Base-by-base conservation (phyloP, 768 basidiomycete species). In the Rhizopogon roseolus region DNA sequence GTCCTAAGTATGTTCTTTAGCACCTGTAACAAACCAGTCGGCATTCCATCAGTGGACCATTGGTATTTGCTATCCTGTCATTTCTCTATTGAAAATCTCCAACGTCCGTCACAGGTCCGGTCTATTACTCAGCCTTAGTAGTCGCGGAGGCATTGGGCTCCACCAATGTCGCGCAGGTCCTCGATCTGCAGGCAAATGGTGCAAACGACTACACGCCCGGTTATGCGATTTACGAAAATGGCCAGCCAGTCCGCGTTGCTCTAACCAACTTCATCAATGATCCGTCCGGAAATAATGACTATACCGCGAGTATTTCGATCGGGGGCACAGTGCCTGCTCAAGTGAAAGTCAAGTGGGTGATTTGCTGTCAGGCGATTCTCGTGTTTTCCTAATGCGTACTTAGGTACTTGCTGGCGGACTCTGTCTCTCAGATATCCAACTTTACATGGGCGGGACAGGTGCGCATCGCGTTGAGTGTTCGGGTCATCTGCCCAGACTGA, bases 361-460 rank as follows among this genome's bases (percentile, higher is more conserved):
- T 4, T 7, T n/a, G 6, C 28, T 16, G n/a, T n/a, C 16, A 25
- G 17, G 6, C 14, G 8, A 22, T 19, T 41, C 34, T n/a, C 10
- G 37, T 45, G 57, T 0, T 13, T 16, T 13, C 40, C 9, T 51
- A 28, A 10, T 11, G 3, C 22, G 25, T 22, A 10, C 17, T 39
- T 43, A 82, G 84, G 61, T 88, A 85, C 60, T 73, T 88, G 27
- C 54, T 61, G 0, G 85, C 88, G 0, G 62, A 72, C 0, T 78
- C 79, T 1, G 82, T 88, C 3, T 71, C 80, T 1, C 78, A 81
- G 54, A 84, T 81, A 62, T 74, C 71, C 50, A 83, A 88, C 61
- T 81, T 90, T 54, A 85, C 81, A 0, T 92, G 90, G 88, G 90
- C 86, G 3, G 82, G 82, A 5, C 90, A 88, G 72, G 85, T 85